A percentile compares a stretch with the other conserved stretches of the same genome.
These are phyloP conservation scores for Pythium brassicae DNA, from an alignment of 352 stramenopile genomes.

Conservation along the genomic window DNA sequence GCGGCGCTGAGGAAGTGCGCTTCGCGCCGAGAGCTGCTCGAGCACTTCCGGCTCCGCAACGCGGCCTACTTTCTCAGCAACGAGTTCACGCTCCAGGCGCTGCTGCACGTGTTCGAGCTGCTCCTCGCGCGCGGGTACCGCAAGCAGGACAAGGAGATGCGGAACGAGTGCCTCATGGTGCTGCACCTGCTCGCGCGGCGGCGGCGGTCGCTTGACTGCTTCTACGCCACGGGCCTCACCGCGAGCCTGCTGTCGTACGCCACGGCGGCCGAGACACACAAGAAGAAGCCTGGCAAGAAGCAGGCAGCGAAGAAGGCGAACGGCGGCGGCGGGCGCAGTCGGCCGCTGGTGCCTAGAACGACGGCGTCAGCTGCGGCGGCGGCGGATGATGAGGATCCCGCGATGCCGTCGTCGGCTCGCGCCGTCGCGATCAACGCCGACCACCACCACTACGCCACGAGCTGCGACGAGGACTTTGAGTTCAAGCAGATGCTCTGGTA, in stretches of 20 bases:
- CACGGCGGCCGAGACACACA: conserved; percentile 19
- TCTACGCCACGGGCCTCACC: conserved; percentile 55
- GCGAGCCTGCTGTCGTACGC: conserved; percentile 62
- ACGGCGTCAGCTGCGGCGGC: too few species aligned
- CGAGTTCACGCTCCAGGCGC: conserved; percentile 47
- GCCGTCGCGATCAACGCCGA: conserved; percentile 44
- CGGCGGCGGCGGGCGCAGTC: too few species aligned
- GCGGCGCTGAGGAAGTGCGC: conserved; percentile 28
- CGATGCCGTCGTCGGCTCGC: conserved; percentile 7
- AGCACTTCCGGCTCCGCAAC: conserved; percentile 59
- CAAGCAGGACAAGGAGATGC: conserved; percentile 73
- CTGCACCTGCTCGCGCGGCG: conserved; percentile 52
- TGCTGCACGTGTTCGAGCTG: conserved; percentile 56
- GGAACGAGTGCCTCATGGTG: conserved; percentile 75
- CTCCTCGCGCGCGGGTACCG: conserved; percentile 56
- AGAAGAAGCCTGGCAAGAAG: conserved; percentile 7
- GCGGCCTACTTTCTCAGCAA: conserved; percentile 58
- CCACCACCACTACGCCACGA: conserved; percentile 59
- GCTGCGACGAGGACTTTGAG: conserved; percentile 70
- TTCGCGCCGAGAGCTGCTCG: conserved; percentile 53
- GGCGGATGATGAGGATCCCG: too few species aligned
- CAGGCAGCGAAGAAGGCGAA: conserved; percentile 7
- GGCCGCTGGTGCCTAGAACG: too few species aligned
- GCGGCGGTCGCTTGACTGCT: conserved; percentile 40
- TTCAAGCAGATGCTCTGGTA: conserved; percentile 81